Base-by-base conservation (phyloP, 257 asterid species). In the Plantago ovata region DNA sequence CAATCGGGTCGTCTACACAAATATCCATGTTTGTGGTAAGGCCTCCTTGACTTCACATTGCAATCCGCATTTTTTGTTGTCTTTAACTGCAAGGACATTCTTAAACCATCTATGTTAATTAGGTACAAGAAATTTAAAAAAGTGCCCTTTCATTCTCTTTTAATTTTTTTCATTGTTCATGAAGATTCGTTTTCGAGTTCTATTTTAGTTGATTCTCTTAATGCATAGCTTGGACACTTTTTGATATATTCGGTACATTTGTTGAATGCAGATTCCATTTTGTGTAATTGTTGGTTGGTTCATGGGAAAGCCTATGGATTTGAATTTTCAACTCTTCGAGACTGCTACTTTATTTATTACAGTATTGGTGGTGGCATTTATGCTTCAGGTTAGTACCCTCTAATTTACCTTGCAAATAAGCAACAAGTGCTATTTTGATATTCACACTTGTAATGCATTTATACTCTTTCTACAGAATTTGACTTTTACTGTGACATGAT, bases 11-110 rank as follows among this genome's bases (percentile, higher is more conserved):
- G 11, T 93, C 98, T 50, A 89, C 97, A 67, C 99, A 89, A 76
- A 93, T 93, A 79, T 84, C 99, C 10, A 93, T 93, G 99, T 93
- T 93, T 77, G 94, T 84, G 91, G 97, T 93, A 76, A 78, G 80
- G 53, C 11, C 20, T 54, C 9, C 7, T n/a, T 15, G 38, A 13
- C 45, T 55, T 15, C 11, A 15, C 13, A 28, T 14, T 39, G 36
- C 9, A 10, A n/a, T 47, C 43, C 4, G 10, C 60, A 50, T 13
- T 20, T 55, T 13, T 41, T 48, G 36, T 63, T 22, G 20, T n/a
- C 32, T 2, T 5, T 50, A 50, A 21, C 24, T 50, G 36, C 36
- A 6, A 28, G 4, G 4, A 28, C 36, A 28, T 28, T 28, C 7
- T 28, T 28, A 8, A 28, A 28, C 36, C 36, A 0, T 28, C 36